phyloP scores from a whole-genome alignment of 1,139 yeast species.

The Torulaspora pretoriensis region DNA sequence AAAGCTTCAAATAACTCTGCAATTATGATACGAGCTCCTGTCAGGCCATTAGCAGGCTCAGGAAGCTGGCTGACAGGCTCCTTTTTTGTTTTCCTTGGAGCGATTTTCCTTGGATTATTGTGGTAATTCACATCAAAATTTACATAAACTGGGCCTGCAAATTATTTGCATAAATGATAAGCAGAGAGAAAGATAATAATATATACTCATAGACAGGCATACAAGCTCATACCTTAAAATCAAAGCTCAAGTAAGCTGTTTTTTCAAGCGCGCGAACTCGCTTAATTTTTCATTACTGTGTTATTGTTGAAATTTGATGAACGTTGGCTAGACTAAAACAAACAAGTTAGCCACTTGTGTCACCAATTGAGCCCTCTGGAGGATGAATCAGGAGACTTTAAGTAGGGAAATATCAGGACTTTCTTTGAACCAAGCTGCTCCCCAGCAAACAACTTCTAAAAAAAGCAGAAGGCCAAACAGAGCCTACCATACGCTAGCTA shows the following conservation, averaged over 20 bases:
- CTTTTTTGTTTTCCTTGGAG: too few species aligned
- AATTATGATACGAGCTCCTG: not conserved
- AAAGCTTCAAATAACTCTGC: not conserved
- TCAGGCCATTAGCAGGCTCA: too few species aligned
- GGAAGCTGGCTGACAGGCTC: too few species aligned
- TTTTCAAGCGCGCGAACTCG: not conserved
- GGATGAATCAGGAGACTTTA: slow-evolving; percentile 11
- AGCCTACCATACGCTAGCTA: slow-evolving; percentile 13
- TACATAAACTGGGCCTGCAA: too few species aligned
- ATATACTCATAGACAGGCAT: not conserved
- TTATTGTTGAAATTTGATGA: not conserved
- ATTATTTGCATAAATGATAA: too few species aligned
- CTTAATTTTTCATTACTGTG: not conserved
- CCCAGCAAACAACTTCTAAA: slow-evolving; percentile 8
- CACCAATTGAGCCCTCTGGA: not conserved
- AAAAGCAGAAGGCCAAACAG: slow-evolving; percentile 17
- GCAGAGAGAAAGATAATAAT: too few species aligned
- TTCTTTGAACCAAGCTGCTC: slow-evolving; percentile 12
- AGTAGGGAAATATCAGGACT: slow-evolving; percentile 14
- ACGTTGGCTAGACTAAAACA: not conserved
- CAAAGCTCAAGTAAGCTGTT: too few species aligned
- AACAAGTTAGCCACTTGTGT: not conserved
- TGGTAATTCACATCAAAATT: too few species aligned
- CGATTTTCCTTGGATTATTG: too few species aligned
- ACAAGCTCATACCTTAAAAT: too few species aligned